Evolutionary conservation across 2,329 filamentous ascomycete genomes (phyloP), one percentile per base, ranked within the genome.

Genomic region (Penicillium polonicum): DNA sequence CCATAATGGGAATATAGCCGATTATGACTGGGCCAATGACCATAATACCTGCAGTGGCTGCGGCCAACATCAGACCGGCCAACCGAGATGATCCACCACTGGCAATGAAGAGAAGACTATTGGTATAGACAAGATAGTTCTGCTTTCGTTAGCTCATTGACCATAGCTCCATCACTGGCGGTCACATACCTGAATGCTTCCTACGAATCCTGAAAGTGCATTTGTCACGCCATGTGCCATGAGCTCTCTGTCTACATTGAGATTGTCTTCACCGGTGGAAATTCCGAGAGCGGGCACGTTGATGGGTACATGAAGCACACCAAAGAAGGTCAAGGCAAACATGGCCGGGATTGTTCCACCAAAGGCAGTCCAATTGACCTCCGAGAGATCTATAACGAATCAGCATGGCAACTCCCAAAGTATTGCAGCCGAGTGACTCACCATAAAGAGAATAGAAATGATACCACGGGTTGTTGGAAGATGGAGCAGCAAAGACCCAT

Each of bases 81-180:
- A 96, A 78, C 48, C 94, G 87, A 67, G 86, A 92, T 70, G 95
- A 86, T 21, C 93, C 94, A 17, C 94, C 94, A 46, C 92, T 96
- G 27, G 90, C 86, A 72, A 97, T 96, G 75, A 99, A 97, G 56
- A 99, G 86, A n/a, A 96, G 85, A 62, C 92, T 97, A 72, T 99
- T 99, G 58, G 93, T 93, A 69, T 97, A 99, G 0, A 99, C 94
- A 2, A 99, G 83, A 70, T 99, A 99, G 73, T 99, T 99, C 75
- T 95, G 83, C 15, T 13, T n/a, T 25, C 23, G 60, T 76, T 60
- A 72, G 74, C 68, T 46, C 48, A 33, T 23, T 45, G 3, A 5
- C n/a, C 21, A 48, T 13, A 29, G 27, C 17, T 35, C 38, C 5
- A 31, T 5, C 8, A 23, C 48, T 15, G 15, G 33, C 12, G 17